phyloP scores from a whole-genome alignment of 805 yeast species.

The Torulaspora quercuum region DNA sequence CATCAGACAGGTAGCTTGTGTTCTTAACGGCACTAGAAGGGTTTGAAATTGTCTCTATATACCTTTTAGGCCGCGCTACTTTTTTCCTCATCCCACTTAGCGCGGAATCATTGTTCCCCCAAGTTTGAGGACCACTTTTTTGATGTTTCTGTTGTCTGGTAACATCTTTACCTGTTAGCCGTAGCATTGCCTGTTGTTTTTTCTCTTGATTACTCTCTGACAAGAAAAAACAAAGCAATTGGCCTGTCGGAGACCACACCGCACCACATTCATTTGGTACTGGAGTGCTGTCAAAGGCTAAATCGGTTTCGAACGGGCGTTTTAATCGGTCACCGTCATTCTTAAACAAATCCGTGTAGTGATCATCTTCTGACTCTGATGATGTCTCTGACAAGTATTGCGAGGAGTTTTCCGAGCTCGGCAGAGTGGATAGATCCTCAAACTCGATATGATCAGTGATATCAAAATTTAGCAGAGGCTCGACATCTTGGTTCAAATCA shows the following conservation, averaged over 20 bases:
- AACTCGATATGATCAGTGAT: slow-evolving; percentile 33
- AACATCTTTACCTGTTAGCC: slow-evolving; percentile 26
- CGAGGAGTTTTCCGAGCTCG: slow-evolving; percentile 36
- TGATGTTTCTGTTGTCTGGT: slow-evolving; percentile 20
- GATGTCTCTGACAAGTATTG: slow-evolving; percentile 36
- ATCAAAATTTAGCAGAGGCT: slow-evolving; percentile 33
- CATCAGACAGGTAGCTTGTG: slow-evolving; percentile 29
- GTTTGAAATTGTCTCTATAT: slow-evolving; percentile 31
- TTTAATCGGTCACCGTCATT: slow-evolving; percentile 4
- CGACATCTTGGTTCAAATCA: slow-evolving; percentile 39
- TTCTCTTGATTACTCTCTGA: slow-evolving; percentile 46
- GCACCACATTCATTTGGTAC: slow-evolving; percentile 94
- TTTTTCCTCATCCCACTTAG: slow-evolving; percentile 18
- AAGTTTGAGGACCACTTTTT: slow-evolving; percentile 4
- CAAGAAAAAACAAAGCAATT: slow-evolving; percentile 76
- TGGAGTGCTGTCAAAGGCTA: slow-evolving; percentile 72
- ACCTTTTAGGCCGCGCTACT: slow-evolving; percentile 32
- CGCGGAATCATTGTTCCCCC: slow-evolving; percentile 4
- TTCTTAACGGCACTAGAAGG: slow-evolving; percentile 12
- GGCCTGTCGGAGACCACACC: slow-evolving; percentile 75
- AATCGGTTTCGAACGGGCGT: slow-evolving; percentile 17
- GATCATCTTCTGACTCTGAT: slow-evolving; percentile 43
- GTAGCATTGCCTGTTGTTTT: slow-evolving; percentile 36
- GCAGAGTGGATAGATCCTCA: slow-evolving; percentile 36
- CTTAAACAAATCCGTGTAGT: slow-evolving; percentile 32